Conservation (phyloP, 1,284 basidiomycete species). For the Malassezia equina region DNA sequence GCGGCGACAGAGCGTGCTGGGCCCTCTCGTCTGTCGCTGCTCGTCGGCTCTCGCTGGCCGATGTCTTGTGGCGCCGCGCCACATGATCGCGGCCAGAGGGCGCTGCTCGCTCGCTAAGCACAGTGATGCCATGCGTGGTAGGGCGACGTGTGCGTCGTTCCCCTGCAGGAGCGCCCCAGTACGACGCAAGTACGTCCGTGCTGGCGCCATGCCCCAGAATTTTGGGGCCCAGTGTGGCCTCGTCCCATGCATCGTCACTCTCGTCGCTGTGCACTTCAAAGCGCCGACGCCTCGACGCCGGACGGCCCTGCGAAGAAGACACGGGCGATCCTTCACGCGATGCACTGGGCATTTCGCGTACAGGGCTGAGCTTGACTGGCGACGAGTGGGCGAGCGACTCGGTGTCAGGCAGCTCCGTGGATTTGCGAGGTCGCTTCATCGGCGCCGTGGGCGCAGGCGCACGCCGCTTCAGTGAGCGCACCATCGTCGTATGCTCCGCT, state of each 20-base stretch:
- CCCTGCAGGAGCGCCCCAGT: conserved; percentile 42
- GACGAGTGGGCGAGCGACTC: background rate
- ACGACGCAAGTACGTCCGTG: conserved; percentile 40
- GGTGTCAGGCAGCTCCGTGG: background rate
- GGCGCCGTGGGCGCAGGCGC: background rate
- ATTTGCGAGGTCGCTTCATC: background rate
- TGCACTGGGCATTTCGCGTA: conserved; percentile 8
- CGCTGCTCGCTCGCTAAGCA: conserved; percentile 4
- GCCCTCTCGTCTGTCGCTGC: background rate
- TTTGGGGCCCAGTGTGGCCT: conserved; percentile 26
- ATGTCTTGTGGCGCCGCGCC: background rate
- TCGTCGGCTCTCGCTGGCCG: background rate
- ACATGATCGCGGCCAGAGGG: background rate
- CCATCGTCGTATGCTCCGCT: conserved; percentile 9
- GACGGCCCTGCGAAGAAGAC: background rate
- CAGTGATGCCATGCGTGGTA: background rate
- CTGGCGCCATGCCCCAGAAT: conserved; percentile 45
- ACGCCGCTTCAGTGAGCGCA: conserved; percentile 3
- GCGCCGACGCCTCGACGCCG: background rate
- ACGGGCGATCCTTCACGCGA: background rate
- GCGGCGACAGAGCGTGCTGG: too few relatives aligned
- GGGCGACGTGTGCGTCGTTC: conserved; percentile 25
- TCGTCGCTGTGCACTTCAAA: conserved; percentile 13
- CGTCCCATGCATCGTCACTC: conserved; percentile 7
- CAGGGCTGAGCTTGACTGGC: conserved; percentile 22